Evolutionary conservation across 306 rosid species (phyloP).

Genomic region (Quercus ilex): DNA sequence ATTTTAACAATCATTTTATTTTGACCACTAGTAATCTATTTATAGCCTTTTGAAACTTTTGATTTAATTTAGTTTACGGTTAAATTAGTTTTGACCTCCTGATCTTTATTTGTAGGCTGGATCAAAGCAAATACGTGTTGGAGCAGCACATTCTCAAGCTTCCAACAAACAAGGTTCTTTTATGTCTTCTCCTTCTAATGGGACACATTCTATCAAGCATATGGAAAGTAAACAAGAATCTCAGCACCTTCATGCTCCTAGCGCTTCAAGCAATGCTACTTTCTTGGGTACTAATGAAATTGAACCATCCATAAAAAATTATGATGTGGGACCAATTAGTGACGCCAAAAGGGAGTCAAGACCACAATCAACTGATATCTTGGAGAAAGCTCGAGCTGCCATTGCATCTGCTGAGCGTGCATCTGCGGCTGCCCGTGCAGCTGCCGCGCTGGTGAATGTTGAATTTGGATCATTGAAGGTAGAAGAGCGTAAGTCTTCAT

Average conservation of each 20-base stretch:
- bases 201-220: constrained; percentile 26
- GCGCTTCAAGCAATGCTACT: constrained; percentile 32
- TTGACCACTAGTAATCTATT: neutral
- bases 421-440: constrained; percentile 78
- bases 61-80: neutral
- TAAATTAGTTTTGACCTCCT: neutral
- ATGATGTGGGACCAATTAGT: constrained; percentile 11
- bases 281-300: constrained; percentile 37
- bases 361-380: constrained; percentile 48
- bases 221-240: constrained; percentile 34
- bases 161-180: constrained; percentile 36
- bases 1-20: neutral
- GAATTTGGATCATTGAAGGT: constrained; percentile 45
- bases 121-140: constrained; percentile 47
- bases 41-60: neutral
- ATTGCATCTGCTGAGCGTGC: constrained; percentile 89
- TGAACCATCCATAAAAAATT: constrained; percentile 45
- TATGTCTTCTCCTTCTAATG: constrained; percentile 27
- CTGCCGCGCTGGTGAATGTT: constrained; percentile 60
- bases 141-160: constrained; percentile 37
- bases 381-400: constrained; percentile 84
- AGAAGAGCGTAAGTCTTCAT: constrained; percentile 45
- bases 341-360: constrained; percentile 42
- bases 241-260: constrained; percentile 36
- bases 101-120: constrained; percentile 53